A percentile compares a stretch with the other conserved stretches of the same genome.
Conservation (phyloP, 352 stramenopile species). For the Peronospora farinosa region DNA sequence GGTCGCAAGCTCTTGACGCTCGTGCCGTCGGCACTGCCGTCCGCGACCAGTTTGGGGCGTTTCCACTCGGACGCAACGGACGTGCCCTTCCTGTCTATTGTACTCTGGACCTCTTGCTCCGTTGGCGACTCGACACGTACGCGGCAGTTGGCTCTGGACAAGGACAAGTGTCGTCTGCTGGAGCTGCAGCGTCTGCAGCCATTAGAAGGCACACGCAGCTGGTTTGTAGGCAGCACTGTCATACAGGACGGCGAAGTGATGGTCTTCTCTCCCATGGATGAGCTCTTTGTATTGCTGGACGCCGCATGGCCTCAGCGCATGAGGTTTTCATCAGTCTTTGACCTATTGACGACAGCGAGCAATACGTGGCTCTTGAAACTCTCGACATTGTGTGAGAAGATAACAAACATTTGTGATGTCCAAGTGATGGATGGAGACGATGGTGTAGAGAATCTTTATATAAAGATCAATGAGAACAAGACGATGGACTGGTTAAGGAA, state of each 20-base stretch:
- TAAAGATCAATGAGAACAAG: conserved; percentile 56
- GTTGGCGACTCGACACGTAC: conserved; percentile 18
- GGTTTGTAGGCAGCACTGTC: conserved; percentile 73
- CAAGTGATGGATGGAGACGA: conserved; percentile 36
- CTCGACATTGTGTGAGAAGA: conserved; percentile 17
- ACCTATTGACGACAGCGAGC: conserved; percentile 37
- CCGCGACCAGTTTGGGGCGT: conserved; percentile 37
- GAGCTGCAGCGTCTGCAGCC: conserved; percentile 69
- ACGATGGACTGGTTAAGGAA: conserved; percentile 38
- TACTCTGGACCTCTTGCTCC: conserved; percentile 37
- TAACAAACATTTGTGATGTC: conserved; percentile 55
- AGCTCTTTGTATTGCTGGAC: conserved; percentile 65
- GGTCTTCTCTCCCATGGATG: conserved; percentile 60
- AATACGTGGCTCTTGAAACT: conserved; percentile 62
- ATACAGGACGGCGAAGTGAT: conserved; percentile 57
- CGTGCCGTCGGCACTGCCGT: conserved; percentile 35
- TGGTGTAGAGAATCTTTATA: conserved; percentile 43
- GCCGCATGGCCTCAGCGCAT: conserved; percentile 41
- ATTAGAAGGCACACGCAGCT: conserved; percentile 53
- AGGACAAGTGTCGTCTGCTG: conserved; percentile 29
- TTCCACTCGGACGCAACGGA: conserved; percentile 66
- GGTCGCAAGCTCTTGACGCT: conserved; percentile 45
- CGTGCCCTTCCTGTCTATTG: conserved; percentile 39
- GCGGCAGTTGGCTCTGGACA: conserved; percentile 55
- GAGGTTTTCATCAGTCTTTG: conserved; percentile 51